Evolutionary conservation across 192 early-diverging fungal genomes (phyloP).

Genomic region (Mortierella hygrophila): DNA sequence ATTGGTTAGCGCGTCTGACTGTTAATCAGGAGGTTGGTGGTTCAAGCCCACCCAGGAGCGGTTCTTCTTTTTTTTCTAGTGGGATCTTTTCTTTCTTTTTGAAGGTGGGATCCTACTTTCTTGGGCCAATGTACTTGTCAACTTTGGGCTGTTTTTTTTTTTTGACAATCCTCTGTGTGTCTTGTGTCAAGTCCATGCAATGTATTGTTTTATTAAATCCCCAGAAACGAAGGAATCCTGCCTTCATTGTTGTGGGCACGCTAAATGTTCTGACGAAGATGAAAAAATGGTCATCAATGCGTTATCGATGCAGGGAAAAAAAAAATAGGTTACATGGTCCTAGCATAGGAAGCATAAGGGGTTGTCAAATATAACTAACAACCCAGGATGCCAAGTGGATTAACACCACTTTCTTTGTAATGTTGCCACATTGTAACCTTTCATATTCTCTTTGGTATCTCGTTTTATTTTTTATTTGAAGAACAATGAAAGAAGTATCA

Average conservation of each 20-base stretch:
- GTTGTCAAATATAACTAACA: not conserved
- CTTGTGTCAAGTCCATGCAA: too few species aligned
- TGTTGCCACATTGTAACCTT: not conserved
- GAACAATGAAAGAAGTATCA: not conserved
- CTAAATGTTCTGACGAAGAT: too few species aligned
- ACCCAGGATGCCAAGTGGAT: not conserved
- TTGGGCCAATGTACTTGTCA: not conserved
- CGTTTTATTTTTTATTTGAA: not conserved
- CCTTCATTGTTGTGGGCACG: too few species aligned
- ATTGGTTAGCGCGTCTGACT: constrained; percentile 64
- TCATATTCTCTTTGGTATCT: not conserved
- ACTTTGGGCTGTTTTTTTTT: too few species aligned
- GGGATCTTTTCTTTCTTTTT: not conserved
- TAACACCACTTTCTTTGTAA: not conserved
- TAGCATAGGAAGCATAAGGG: too few species aligned
- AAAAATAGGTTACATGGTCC: too few species aligned
- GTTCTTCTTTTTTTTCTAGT: constrained; percentile 13
- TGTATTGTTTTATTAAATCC: too few species aligned
- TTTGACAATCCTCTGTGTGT: too few species aligned
- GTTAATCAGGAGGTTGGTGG: constrained; percentile 73
- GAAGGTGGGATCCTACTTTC: too few species aligned
- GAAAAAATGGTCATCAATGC: too few species aligned
- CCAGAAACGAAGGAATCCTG: too few species aligned
- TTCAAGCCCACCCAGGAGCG: constrained; percentile 72
- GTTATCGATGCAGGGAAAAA: too few species aligned